Conservation (phyloP, 768 basidiomycete species). For the Suillus hirtellus region DNA sequence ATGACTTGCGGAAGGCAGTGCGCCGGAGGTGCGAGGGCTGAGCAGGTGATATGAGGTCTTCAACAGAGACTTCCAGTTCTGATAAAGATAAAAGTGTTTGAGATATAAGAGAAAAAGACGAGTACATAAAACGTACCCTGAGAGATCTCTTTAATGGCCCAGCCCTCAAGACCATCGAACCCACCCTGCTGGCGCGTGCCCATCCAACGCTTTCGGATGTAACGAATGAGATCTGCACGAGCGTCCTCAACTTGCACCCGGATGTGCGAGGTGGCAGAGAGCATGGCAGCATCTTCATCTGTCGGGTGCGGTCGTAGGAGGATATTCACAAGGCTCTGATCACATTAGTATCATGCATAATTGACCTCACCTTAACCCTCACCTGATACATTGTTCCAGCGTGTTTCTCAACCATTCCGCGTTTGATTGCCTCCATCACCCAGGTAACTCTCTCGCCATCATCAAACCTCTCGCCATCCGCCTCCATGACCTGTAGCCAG, state of each 20-base stretch:
- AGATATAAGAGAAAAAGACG: not conserved
- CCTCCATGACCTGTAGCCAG: slow-evolving; percentile 75
- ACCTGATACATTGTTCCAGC: slow-evolving; percentile 81
- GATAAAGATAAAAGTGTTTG: slow-evolving; percentile 9
- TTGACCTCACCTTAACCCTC: slow-evolving; percentile 16
- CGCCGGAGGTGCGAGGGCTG: slow-evolving; percentile 25
- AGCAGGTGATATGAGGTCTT: slow-evolving; percentile 63
- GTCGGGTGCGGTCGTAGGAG: slow-evolving; percentile 67
- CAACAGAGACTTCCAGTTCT: slow-evolving; percentile 81
- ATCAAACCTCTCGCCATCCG: slow-evolving; percentile 72
- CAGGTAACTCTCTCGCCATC: slow-evolving; percentile 78
- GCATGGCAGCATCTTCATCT: slow-evolving; percentile 57
- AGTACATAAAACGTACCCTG: slow-evolving; percentile 25
- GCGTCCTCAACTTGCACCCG: slow-evolving; percentile 75
- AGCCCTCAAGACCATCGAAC: slow-evolving; percentile 80
- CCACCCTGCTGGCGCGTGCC: slow-evolving; percentile 73
- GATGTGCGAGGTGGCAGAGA: slow-evolving; percentile 69
- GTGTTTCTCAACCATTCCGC: slow-evolving; percentile 63
- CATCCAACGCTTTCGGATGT: slow-evolving; percentile 80
- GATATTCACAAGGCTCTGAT: slow-evolving; percentile 72
- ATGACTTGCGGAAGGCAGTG: slow-evolving; percentile 14
- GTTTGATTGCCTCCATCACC: slow-evolving; percentile 64
- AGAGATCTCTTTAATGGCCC: slow-evolving; percentile 84
- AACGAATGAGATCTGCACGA: slow-evolving; percentile 43
- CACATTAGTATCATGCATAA: slow-evolving; percentile 8